These are phyloP conservation scores for Fusarium coffeatum DNA, from an alignment of 2,329 filamentous ascomycete species.

Conservation along the genomic window DNA sequence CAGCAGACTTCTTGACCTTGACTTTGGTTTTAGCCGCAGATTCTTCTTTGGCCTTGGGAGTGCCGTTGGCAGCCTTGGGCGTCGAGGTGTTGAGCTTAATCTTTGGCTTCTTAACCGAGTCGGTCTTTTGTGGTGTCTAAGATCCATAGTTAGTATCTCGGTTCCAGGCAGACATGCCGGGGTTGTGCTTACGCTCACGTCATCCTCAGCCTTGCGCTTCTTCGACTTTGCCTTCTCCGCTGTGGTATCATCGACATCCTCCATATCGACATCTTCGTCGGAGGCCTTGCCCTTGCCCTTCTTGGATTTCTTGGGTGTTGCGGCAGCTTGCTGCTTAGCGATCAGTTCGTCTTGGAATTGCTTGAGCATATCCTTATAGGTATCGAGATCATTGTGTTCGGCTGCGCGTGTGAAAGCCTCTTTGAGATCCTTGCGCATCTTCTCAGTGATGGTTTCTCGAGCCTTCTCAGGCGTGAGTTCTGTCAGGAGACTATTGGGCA, in stretches of 20 bases:
- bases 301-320: slow-evolving; percentile 56
- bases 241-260: slow-evolving; percentile 67
- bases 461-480: slow-evolving; percentile 81
- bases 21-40: slow-evolving; percentile 64
- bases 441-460: slow-evolving; percentile 74
- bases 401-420: slow-evolving; percentile 84
- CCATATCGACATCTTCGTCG: slow-evolving; percentile 71
- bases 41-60: slow-evolving; percentile 66
- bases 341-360: slow-evolving; percentile 75
- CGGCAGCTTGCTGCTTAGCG: slow-evolving; percentile 57
- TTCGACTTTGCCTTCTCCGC: slow-evolving; percentile 70
- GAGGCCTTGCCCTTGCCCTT: slow-evolving; percentile 63
- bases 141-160: slow-evolving; percentile 26
- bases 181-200: slow-evolving; percentile 61
- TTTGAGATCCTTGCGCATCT: slow-evolving; percentile 82
- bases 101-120: slow-evolving; percentile 75
- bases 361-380: slow-evolving; percentile 85
- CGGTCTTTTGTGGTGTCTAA: slow-evolving; percentile 68
- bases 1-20: slow-evolving; percentile 67
- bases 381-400: slow-evolving; percentile 79
- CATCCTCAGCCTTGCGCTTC: slow-evolving; percentile 91
- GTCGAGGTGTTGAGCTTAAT: slow-evolving; percentile 70
- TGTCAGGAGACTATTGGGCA: slow-evolving; percentile 83
- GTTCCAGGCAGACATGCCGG: background rate
- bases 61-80: slow-evolving; percentile 33